Base-by-base conservation (phyloP, 2,329 filamentous ascomycete genomes). In the Mariannaea elegans region DNA sequence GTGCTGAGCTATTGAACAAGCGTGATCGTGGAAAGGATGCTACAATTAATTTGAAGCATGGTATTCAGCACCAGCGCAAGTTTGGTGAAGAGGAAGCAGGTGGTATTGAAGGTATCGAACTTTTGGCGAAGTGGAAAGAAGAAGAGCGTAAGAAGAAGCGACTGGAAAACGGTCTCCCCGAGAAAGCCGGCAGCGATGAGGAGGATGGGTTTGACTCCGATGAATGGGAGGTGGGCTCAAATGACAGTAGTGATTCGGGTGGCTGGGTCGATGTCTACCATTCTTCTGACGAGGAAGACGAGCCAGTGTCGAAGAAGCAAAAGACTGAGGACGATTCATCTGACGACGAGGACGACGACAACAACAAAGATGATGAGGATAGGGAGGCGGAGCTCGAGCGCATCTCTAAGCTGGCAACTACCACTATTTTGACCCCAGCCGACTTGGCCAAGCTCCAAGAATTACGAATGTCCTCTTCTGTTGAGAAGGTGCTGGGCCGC, bases 231-330 rank as follows among this genome's bases (percentile, higher is more conserved):
- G 81, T 88, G 18, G 85, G 77, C 29, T 88, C 86, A 1, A 80
- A 82, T 46, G 83, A 85, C 59, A 87, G 85, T 70, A 81, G 80
- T 59, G 91, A 92, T 66, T 94, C 91, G 14, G 93, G 90, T 13
- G 94, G 93, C 16, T 98, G 95, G 95, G 94, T 98, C 73, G 88
- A 96, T 69, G 94, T 98, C 31, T 90, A 88, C 64, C 92, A 97
- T 64, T 90, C 87, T 23, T 92, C 91, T 9, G 94, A 94, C 65
- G 92, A 91, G 34, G 85, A 94, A 67, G 92, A 91, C 24, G 85
- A 87, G 64, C 88, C 88, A 0, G 84, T 84, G 70, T 83, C 61
- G 75, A 82, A 78, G 76, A 81, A 80, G 69, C 73, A 71, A 45
- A 78, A 77, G 65, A 75, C 68, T 56, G 69, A 48, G 14, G 67